A percentile compares a stretch with the other conserved stretches of the same genome.
Evolutionary conservation across 768 basidiomycete species (phyloP).

Genomic region (Auricularia auricula-judae): DNA sequence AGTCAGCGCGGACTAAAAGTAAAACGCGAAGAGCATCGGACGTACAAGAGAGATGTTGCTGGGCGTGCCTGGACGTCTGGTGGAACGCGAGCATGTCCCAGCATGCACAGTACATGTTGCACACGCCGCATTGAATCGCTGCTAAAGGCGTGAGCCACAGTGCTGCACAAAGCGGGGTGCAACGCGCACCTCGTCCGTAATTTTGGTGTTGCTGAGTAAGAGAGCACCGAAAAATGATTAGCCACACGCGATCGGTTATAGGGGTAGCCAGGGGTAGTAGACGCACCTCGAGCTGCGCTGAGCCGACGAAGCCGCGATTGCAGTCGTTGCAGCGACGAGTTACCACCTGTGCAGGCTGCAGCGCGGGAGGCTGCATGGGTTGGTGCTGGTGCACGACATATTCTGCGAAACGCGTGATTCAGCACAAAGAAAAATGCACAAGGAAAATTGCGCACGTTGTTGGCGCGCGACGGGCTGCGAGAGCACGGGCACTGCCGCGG

Average conservation of each 20-base stretch:
- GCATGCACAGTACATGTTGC: background rate
- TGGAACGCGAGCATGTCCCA: background rate
- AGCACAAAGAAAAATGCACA: too few species aligned
- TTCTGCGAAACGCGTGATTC: too few species aligned
- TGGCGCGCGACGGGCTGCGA: too few species aligned
- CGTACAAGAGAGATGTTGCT: background rate
- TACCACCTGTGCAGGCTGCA: background rate
- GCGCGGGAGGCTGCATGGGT: too few species aligned
- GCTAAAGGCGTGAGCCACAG: background rate
- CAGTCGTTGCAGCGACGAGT: background rate
- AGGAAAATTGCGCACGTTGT: too few species aligned
- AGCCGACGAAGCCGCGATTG: background rate
- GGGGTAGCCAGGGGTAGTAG: background rate
- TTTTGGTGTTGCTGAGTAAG: background rate
- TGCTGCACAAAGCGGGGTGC: background rate
- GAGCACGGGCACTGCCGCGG: too few species aligned
- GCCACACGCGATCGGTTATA: background rate
- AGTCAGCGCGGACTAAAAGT: background rate
- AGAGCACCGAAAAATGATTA: background rate
- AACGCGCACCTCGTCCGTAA: background rate
- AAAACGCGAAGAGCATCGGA: background rate
- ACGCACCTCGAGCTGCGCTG: background rate
- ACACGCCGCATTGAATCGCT: background rate
- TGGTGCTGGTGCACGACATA: too few species aligned
- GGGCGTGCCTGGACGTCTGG: background rate